These are phyloP conservation scores for Cryptococcus wingfieldii DNA, from an alignment of 1,284 basidiomycete genomes.

Conservation along the genomic window DNA sequence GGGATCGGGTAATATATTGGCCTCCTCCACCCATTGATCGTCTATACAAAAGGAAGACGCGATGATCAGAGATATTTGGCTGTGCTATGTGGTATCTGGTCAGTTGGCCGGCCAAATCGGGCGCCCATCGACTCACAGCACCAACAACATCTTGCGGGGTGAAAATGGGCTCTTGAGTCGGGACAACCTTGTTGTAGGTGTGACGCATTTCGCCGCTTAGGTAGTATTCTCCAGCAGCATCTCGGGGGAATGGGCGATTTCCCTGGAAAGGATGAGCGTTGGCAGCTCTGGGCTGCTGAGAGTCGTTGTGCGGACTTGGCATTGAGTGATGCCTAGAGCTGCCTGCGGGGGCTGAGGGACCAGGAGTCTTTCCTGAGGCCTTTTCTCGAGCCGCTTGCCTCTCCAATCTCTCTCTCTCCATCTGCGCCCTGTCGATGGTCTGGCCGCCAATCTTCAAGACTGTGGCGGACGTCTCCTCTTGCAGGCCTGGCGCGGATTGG, in stretches of 20 bases:
- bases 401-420: constrained; percentile 42
- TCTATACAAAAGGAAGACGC: constrained; percentile 37
- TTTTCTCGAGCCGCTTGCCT: constrained; percentile 30
- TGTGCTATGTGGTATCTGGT: constrained; percentile 18
- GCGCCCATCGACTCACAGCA: constrained; percentile 21
- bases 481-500: background rate
- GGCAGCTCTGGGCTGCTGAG: background rate
- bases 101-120: background rate
- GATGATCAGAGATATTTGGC: constrained; percentile 37
- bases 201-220: constrained; percentile 42
- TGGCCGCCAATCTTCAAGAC: constrained; percentile 13
- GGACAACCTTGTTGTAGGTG: constrained; percentile 25
- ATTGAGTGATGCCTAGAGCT: too few species aligned
- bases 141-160: constrained; percentile 29
- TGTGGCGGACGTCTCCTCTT: constrained; percentile 1
- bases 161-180: constrained; percentile 24
- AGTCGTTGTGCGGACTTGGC: too few species aligned
- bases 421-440: constrained; percentile 37
- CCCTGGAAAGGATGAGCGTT: constrained; percentile 34
- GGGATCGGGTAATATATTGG: constrained; percentile 27
- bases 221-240: constrained; percentile 44
- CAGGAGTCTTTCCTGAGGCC: background rate
- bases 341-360: too few species aligned
- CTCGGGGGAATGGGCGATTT: constrained; percentile 24
- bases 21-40: constrained; percentile 30